phyloP scores from a whole-genome alignment of 78 protist genomes.

The Dictyostelium brefeldianum region DNA sequence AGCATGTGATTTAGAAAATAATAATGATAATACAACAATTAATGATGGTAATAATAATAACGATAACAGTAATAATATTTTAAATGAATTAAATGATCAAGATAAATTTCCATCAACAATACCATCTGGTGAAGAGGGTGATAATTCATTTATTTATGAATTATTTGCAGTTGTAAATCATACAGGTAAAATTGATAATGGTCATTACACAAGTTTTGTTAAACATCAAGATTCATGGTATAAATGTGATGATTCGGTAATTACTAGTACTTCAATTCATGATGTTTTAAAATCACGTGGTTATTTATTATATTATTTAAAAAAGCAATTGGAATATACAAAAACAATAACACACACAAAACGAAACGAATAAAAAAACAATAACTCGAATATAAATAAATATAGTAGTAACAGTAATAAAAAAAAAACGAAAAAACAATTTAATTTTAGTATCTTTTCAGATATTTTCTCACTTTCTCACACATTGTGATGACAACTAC shows the following conservation, averaged over 20 bases:
- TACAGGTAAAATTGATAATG: conserved; percentile 78
- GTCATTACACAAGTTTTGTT: conserved; percentile 81
- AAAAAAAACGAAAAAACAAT: no score
- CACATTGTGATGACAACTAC: no score
- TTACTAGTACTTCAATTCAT: conserved; percentile 44
- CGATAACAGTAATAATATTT: not conserved
- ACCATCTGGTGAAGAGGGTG: not conserved
- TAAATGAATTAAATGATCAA: conserved; percentile 10
- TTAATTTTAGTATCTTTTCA: no score
- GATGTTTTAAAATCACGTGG: conserved; percentile 76
- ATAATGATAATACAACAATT: not conserved
- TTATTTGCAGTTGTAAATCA: conserved; percentile 82
- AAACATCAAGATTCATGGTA: conserved; percentile 69
- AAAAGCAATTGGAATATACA: conserved; percentile 56
- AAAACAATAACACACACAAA: not conserved
- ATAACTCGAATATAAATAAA: no score
- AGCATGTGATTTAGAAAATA: not conserved
- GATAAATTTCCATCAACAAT: not conserved
- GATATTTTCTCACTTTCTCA: no score
- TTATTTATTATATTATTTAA: conserved; percentile 60
- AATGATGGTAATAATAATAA: not conserved
- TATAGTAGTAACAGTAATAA: no score
- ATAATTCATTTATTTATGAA: conserved; percentile 57
- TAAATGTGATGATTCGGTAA: conserved; percentile 81
- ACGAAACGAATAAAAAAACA: no score